Evolutionary conservation across 805 yeast species (phyloP).

Genomic region (Candida patagonica): DNA sequence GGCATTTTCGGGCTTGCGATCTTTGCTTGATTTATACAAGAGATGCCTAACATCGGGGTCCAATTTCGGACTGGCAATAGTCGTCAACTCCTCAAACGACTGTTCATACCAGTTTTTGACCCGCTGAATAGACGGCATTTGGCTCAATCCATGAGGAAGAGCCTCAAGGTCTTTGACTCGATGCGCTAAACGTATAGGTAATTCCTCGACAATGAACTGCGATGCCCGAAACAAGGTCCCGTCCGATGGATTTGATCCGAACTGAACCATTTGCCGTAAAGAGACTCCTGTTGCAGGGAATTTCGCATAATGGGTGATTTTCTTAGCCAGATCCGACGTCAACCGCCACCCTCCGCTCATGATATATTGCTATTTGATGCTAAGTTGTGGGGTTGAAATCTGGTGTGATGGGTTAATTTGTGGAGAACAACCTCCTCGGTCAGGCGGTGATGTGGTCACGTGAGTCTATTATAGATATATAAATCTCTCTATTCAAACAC

Average conservation of each 20-base stretch:
- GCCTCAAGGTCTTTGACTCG: slow-evolving; percentile 76
- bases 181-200: slow-evolving; percentile 79
- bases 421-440: too few species aligned
- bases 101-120: slow-evolving; percentile 89
- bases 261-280: slow-evolving; percentile 82
- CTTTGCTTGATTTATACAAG: slow-evolving; percentile 21
- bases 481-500: too few species aligned
- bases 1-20: slow-evolving; percentile 5
- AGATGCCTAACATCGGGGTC: slow-evolving; percentile 29
- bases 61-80: slow-evolving; percentile 49
- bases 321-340: slow-evolving; percentile 38
- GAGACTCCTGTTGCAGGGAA: slow-evolving; percentile 79
- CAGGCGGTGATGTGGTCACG: too few species aligned
- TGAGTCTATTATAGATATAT: too few species aligned
- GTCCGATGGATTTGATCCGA: slow-evolving; percentile 70
- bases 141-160: slow-evolving; percentile 64
- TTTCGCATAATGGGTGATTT: slow-evolving; percentile 56
- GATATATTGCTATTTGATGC: neutral
- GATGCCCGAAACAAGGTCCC: slow-evolving; percentile 77
- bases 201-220: slow-evolving; percentile 74
- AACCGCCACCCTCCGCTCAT: slow-evolving; percentile 22
- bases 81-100: slow-evolving; percentile 69
- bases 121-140: slow-evolving; percentile 64
- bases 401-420: too few species aligned
- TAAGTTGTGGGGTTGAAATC: too few species aligned